These are phyloP conservation scores for Thalia dealbata DNA, from an alignment of 176 grass and related monocot genomes.

Conservation along the genomic window DNA sequence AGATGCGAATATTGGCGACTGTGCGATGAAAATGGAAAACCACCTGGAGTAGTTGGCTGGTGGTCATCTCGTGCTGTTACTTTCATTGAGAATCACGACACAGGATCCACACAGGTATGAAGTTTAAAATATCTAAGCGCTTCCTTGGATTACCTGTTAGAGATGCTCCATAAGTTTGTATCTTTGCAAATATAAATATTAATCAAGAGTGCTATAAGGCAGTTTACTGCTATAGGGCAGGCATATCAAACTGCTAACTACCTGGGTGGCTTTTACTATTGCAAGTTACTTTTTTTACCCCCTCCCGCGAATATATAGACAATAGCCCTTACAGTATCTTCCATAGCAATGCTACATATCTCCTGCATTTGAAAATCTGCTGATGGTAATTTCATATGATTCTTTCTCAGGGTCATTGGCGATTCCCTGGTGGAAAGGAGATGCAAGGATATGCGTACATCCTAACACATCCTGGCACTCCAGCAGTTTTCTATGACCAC, in stretches of 20 bases:
- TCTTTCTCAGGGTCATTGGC: conserved; percentile 84
- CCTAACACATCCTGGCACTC: conserved; percentile 92
- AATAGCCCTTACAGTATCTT: neutral
- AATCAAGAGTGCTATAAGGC: too few species aligned
- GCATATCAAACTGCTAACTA: too few species aligned
- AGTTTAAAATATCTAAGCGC: neutral
- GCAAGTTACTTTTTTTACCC: too few species aligned
- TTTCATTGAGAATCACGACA: conserved; percentile 98
- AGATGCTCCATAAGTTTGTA: too few species aligned
- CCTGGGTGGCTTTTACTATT: too few species aligned
- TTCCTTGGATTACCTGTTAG: too few species aligned
- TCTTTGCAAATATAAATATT: too few species aligned
- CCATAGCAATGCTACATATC: neutral
- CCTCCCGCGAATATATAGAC: too few species aligned
- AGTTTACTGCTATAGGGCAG: too few species aligned
- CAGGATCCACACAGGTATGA: conserved; percentile 88
- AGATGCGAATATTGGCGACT: conserved; percentile 96
- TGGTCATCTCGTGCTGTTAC: conserved; percentile 97
- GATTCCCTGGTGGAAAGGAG: conserved; percentile 86
- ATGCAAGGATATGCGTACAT: conserved; percentile 99
- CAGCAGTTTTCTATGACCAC: conserved; percentile 89
- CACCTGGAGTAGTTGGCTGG: conserved; percentile 86
- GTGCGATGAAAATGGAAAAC: conserved; percentile 72
- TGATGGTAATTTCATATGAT: neutral
- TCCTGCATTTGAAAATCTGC: neutral